These are phyloP conservation scores for Ophiosphaerella korrae DNA, from an alignment of 2,329 filamentous ascomycete species.

Conservation along the genomic window DNA sequence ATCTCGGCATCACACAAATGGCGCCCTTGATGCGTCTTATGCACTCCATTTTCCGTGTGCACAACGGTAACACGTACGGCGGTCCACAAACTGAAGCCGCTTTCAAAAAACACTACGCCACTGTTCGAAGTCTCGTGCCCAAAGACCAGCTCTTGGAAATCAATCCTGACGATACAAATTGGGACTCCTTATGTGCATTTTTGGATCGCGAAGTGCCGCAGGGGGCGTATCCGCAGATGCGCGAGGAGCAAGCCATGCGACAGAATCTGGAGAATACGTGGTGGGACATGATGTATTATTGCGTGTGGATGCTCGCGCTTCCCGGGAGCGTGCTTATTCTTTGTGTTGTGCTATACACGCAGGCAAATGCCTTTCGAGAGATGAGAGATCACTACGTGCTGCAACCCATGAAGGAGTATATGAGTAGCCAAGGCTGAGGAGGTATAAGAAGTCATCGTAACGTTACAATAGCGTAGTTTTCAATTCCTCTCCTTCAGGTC, in stretches of 20 bases:
- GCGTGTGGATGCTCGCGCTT: conserved; percentile 22
- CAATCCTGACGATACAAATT: conserved; percentile 23
- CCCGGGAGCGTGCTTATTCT: conserved; percentile 13
- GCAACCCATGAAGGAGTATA: conserved; percentile 14
- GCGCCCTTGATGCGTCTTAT: conserved; percentile 29
- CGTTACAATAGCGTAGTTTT: no score
- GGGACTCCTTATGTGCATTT: conserved; percentile 38
- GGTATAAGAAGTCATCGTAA: no score
- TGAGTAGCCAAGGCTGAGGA: conserved; percentile 7
- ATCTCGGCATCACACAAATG: conserved; percentile 26
- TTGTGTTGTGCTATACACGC: conserved; percentile 9
- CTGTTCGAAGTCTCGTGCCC: conserved; percentile 28
- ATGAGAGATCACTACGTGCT: conserved; percentile 17
- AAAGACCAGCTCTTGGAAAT: conserved; percentile 31
- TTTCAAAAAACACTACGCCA: conserved; percentile 32
- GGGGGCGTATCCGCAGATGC: conserved; percentile 22
- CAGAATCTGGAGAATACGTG: conserved; percentile 23
- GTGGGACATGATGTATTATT: conserved; percentile 27
- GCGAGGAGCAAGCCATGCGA: conserved; percentile 29
- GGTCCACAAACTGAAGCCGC: conserved; percentile 24
- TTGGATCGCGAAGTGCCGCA: conserved; percentile 27
- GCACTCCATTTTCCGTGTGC: conserved; percentile 26
- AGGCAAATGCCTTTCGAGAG: conserved; percentile 13
- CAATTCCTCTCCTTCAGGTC: no score
- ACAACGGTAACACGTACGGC: conserved; percentile 31